Evolutionary conservation across 371 early-diverging fungal species (phyloP), one percentile per base, ranked within the genome.

Genomic region (Neoconidiobolus thromboides): DNA sequence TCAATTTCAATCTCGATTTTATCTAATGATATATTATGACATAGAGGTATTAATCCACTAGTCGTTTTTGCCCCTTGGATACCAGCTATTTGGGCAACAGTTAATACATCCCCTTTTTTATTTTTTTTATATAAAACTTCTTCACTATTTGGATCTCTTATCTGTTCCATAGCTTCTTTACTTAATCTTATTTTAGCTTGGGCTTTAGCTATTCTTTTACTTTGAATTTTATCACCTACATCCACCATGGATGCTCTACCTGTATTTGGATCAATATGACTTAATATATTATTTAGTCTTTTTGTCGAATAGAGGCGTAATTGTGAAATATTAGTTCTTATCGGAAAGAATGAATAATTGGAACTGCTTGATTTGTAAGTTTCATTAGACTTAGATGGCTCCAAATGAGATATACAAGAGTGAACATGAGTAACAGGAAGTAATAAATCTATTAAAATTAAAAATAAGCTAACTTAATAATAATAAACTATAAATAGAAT

Each of bases 21-120:
- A 5, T 82, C 74, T n/a, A 93, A 64, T n/a, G 71, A 57, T 7
- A 94, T 63, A 0, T 89, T 89, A 66, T 94, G 95, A 63, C 93
- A 92, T 3, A 94, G 72, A 0, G 95, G 95, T 54, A 94, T 87
- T 57, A 91, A 65, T 44, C 77, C 71, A 7, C 82, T 75, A 1
- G 93, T 90, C 57, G 71, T 73, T 67, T 94, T 94, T 43, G 92
- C 93, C 2, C 86, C 95, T 64, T 88, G 82, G 55, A 94, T 91
- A 0, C 92, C 95, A 0, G 93, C 91, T 2, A 92, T 80, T 63
- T 86, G 86, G 1, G 93, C 90, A 1, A 90, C 89, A 0, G 82
- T 77, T 43, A 93, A 69, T 1, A 91, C 91, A 64, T 92, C 90
- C 12, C 95, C 95, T 63, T 90, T 90, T 62, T 78, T 79, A 60